Percentiles rank a stretch among this genome's conserved stretches.
Evolutionary conservation across 306 rosid species (phyloP).

Genomic region (Prunus dulcis): DNA sequence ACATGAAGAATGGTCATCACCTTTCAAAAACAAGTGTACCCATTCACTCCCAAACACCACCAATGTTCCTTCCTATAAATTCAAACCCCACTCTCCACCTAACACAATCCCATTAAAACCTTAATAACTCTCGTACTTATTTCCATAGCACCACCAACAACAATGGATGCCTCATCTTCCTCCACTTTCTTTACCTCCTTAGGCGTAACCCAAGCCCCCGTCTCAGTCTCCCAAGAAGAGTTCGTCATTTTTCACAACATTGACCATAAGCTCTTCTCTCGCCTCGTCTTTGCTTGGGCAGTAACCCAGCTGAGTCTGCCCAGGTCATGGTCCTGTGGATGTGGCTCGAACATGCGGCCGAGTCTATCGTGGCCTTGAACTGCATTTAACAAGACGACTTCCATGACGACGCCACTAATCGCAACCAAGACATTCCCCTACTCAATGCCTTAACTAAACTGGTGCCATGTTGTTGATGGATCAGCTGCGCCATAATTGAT

Average conservation of each 20-base stretch:
- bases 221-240: conserved; percentile 33
- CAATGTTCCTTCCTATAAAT: background rate
- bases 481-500: too few species aligned
- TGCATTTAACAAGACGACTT: conserved; percentile 32
- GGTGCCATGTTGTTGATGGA: too few species aligned
- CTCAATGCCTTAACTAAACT: conserved; percentile 5
- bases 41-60: background rate
- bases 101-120: background rate
- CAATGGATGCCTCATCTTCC: conserved; percentile 13
- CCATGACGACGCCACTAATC: background rate
- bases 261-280: conserved; percentile 50
- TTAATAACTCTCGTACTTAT: background rate
- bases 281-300: conserved; percentile 36
- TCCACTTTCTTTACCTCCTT: background rate
- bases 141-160: background rate
- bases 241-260: conserved; percentile 51
- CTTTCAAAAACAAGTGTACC: background rate
- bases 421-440: conserved; percentile 27
- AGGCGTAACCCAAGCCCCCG: background rate
- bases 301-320: conserved; percentile 29
- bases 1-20: background rate
- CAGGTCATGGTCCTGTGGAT: conserved; percentile 56
- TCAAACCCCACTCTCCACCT: background rate
- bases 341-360: conserved; percentile 45
- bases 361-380: conserved; percentile 28